phyloP scores from a whole-genome alignment of 768 basidiomycete genomes.

The Termitomyces sp. region DNA sequence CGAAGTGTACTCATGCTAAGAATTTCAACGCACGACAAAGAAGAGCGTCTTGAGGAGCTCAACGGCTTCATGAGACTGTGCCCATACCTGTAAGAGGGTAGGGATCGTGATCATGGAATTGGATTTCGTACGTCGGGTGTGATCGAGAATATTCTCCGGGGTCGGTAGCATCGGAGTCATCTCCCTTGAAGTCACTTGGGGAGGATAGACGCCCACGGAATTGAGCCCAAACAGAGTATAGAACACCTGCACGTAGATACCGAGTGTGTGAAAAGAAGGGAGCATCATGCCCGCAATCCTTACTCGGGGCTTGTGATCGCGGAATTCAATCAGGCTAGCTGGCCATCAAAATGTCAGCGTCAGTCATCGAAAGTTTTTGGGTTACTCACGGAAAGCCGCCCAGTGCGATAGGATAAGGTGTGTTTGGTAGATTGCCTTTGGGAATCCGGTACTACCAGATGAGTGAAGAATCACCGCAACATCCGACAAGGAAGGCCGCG shows the following conservation, averaged over 20 bases:
- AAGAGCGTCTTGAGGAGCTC: conserved; percentile 21
- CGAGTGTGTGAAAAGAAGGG: conserved; percentile 30
- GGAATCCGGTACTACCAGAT: conserved; percentile 36
- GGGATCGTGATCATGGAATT: conserved; percentile 25
- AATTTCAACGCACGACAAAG: conserved; percentile 22
- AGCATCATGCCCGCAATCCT: conserved; percentile 22
- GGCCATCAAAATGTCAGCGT: not conserved
- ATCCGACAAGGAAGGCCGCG: conserved; percentile 6
- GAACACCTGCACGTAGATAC: conserved; percentile 21
- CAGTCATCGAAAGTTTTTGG: not conserved
- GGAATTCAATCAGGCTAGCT: conserved; percentile 11
- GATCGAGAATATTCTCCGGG: conserved; percentile 30
- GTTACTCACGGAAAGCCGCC: conserved; percentile 21
- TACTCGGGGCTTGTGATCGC: conserved; percentile 5
- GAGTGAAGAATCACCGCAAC: conserved; percentile 29
- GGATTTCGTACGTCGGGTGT: conserved; percentile 16
- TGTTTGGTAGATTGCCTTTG: conserved; percentile 30
- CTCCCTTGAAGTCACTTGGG: conserved; percentile 14
- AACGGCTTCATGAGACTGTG: conserved; percentile 17
- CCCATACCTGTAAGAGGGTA: conserved; percentile 26
- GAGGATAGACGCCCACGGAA: conserved; percentile 23
- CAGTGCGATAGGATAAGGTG: conserved; percentile 19
- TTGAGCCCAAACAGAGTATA: conserved; percentile 18
- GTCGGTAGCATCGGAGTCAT: conserved; percentile 29
- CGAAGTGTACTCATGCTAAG: not conserved